These are phyloP conservation scores for Magnolia changhungtana DNA, from an alignment of 164 flowering plant species.

Conservation along the genomic window DNA sequence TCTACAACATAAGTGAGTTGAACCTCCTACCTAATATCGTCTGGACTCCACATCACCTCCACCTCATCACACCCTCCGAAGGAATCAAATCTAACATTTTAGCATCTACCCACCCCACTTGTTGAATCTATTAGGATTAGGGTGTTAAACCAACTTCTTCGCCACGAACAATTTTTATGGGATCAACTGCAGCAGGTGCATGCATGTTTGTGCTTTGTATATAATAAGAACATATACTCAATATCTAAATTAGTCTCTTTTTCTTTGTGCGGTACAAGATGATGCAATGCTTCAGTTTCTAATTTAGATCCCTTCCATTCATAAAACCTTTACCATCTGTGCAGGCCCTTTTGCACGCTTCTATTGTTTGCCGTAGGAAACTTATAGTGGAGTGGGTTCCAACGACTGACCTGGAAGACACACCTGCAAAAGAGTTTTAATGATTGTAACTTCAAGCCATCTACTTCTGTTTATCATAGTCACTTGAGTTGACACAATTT, in stretches of 20 bases:
- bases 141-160: no score
- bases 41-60: no score
- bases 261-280: background rate
- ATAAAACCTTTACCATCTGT: slow-evolving; percentile 2
- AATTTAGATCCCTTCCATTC: background rate
- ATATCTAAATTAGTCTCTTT: background rate
- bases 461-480: background rate
- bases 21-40: no score
- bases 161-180: no score
- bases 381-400: slow-evolving; percentile 77
- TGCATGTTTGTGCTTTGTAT: background rate
- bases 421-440: slow-evolving; percentile 53
- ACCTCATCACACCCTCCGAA: no score
- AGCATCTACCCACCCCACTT: no score
- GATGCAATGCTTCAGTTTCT: background rate
- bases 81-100: no score
- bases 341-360: slow-evolving; percentile 95
- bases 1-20: no score
- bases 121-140: no score
- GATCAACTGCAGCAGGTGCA: background rate
- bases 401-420: slow-evolving; percentile 79
- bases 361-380: slow-evolving; percentile 65
- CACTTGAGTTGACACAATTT: background rate
- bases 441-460: slow-evolving; percentile 4
- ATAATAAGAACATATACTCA: background rate